These are phyloP conservation scores for Ophiostoma tasmaniense DNA, from an alignment of 2,329 filamentous ascomycete genomes.

Conservation along the genomic window DNA sequence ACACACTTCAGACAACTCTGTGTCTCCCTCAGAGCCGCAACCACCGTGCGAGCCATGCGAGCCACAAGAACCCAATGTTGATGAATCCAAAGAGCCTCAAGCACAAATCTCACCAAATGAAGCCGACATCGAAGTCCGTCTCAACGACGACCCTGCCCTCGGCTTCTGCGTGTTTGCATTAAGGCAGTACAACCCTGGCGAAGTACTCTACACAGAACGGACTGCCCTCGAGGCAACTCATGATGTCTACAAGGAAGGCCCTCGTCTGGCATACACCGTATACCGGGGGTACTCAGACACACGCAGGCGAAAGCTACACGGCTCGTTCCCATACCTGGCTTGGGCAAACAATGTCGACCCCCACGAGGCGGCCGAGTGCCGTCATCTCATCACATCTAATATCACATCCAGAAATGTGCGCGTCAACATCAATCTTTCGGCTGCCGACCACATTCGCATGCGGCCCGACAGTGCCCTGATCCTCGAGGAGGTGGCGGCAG, in stretches of 20 bases:
- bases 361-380: constrained; percentile 15
- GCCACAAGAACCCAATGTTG: neutral
- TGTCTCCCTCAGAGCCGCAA: neutral
- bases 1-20: neutral
- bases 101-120: neutral
- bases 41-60: neutral
- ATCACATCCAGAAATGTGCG: neutral
- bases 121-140: constrained; percentile 16
- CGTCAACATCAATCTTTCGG: constrained; percentile 17
- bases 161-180: constrained; percentile 28
- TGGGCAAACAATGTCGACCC: constrained; percentile 19
- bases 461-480: constrained; percentile 17
- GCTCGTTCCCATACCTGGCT: constrained; percentile 21
- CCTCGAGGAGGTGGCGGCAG: neutral
- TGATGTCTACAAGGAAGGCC: constrained; percentile 17
- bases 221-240: constrained; percentile 22
- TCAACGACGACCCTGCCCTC: constrained; percentile 19
- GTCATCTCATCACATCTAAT: constrained; percentile 15
- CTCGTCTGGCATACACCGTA: constrained; percentile 17
- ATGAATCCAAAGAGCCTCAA: neutral
- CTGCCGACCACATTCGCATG: constrained; percentile 20
- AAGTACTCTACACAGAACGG: constrained; percentile 25
- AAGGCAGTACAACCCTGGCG: constrained; percentile 21
- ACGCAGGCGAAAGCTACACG: constrained; percentile 18
- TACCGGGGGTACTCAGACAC: constrained; percentile 11